Conservation (phyloP, 345 rosid genomes). For the Trapa bicornis region DNA sequence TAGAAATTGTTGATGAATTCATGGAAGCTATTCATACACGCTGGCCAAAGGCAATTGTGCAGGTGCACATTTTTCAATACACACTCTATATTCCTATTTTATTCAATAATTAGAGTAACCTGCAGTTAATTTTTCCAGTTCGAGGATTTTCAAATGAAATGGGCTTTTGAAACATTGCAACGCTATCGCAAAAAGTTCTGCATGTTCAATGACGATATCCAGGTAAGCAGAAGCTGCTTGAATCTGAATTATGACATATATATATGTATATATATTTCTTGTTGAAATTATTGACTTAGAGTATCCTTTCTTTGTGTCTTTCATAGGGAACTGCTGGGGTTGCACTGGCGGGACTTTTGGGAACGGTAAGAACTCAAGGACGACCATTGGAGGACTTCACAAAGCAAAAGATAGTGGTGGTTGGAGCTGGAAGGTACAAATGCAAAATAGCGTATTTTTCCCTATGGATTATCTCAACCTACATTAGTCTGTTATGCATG, state of each 20-base stretch:
- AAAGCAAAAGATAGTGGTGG: slow-evolving; percentile 95
- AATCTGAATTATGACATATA: neutral
- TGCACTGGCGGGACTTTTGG: slow-evolving; percentile 92
- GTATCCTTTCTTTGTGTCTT: slow-evolving; percentile 1
- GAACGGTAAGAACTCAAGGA: slow-evolving; percentile 93
- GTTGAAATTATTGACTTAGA: neutral
- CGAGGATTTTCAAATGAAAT: slow-evolving; percentile 96
- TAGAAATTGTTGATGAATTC: slow-evolving; percentile 81
- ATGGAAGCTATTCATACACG: slow-evolving; percentile 88
- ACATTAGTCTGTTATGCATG: neutral
- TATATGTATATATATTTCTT: neutral
- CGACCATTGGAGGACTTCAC: slow-evolving; percentile 62
- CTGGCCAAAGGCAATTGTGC: slow-evolving; percentile 98
- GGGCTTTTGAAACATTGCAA: slow-evolving; percentile 94
- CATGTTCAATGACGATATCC: slow-evolving; percentile 98
- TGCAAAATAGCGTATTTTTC: neutral
- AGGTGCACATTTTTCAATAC: slow-evolving; percentile 30
- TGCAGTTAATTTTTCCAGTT: slow-evolving; percentile 41
- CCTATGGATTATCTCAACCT: neutral
- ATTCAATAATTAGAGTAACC: slow-evolving; percentile 15
- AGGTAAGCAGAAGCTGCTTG: slow-evolving; percentile 32
- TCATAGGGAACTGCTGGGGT: slow-evolving; percentile 98
- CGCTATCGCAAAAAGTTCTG: slow-evolving; percentile 79
- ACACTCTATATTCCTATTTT: slow-evolving; percentile 12
- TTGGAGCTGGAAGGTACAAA: slow-evolving; percentile 96